phyloP scores from a whole-genome alignment of 176 grass and related monocot species.

The Lolium rigidum region DNA sequence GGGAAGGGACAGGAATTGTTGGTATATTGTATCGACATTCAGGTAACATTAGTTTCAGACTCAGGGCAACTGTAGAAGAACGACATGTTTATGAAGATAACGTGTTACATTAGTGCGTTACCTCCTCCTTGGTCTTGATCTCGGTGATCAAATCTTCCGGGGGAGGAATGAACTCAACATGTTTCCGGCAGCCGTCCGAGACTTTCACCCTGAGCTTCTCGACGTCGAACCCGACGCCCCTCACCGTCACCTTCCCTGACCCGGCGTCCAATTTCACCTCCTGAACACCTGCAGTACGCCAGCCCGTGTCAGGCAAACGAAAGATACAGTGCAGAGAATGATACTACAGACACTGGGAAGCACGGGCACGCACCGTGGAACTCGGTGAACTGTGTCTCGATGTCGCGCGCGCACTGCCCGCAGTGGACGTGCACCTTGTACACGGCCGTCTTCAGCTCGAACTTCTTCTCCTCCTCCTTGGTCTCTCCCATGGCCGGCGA shows the following conservation, averaged over 20 bases:
- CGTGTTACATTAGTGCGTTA: slow-evolving; percentile 2
- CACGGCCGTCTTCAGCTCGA: slow-evolving; percentile 53
- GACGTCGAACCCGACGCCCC: slow-evolving; percentile 63
- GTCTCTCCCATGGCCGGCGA: slow-evolving; percentile 26
- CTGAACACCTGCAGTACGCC: slow-evolving; percentile 54
- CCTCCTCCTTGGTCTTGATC: slow-evolving; percentile 66
- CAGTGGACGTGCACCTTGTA: slow-evolving; percentile 87
- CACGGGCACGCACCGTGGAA: slow-evolving; percentile 37
- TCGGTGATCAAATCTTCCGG: slow-evolving; percentile 42
- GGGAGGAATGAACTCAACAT: slow-evolving; percentile 63
- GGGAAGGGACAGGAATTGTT: background rate
- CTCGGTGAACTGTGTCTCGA: slow-evolving; percentile 68
- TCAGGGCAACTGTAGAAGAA: background rate
- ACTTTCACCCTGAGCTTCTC: slow-evolving; percentile 68
- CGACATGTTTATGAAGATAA: no score
- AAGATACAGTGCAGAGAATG: background rate
- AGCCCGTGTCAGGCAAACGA: background rate
- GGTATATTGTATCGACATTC: background rate
- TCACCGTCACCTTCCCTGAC: slow-evolving; percentile 68
- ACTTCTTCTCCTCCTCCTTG: slow-evolving; percentile 35
- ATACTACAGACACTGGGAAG: background rate
- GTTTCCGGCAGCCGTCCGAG: slow-evolving; percentile 62
- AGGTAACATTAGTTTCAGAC: background rate
- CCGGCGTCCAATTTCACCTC: slow-evolving; percentile 73
- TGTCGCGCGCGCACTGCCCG: slow-evolving; percentile 55